Base-by-base conservation (phyloP, 768 basidiomycete species). In the Guyanaporus albipodus region DNA sequence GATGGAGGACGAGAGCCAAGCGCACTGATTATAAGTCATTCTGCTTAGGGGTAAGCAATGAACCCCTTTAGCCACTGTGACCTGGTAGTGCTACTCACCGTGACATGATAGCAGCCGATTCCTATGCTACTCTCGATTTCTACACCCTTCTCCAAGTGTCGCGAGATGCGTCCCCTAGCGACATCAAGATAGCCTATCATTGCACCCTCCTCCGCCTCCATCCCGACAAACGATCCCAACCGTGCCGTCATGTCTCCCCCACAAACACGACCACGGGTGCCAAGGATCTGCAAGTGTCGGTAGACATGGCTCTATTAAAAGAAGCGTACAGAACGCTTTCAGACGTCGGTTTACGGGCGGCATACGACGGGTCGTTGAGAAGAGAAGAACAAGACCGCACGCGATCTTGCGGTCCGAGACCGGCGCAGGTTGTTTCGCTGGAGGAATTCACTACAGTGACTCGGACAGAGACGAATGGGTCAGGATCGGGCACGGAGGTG, bases 351-450 rank as follows among this genome's bases (percentile, higher is more conserved):
- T 66, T 70, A 9, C 78, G 87, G 1, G 62, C 67, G 15, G 59
- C 63, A 45, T 83, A 87, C 53, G 83, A 91, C 46, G 52, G 48
- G 11, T 38, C 47, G 22, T 39, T 56, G 35, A 48, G 29, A 28
- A 43, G 42, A 19, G 44, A 48, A 27, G 51, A 38, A 41, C 37
- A 37, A 2, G n/a, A n/a, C n/a, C n/a, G n/a, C n/a, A 40, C 19
- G 10, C 41, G 36, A 14, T 52, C 52, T 15, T 51, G 47, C 21
- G 72, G 68, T 3, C 80, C 83, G 8, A 72, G 90, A 42, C 87
- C 90, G 4, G 87, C 90, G 0, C 83, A 90, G 50, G 67, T 88
- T 15, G 68, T 91, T 28, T 91, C 90, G 3, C 70, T 92, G 31
- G 86, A 87, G 38, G 87, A 89, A 1, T 91, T 89, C 52, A 48